These are phyloP conservation scores for Diospyros lotus DNA, from an alignment of 148 eudicot genomes.

Conservation along the genomic window DNA sequence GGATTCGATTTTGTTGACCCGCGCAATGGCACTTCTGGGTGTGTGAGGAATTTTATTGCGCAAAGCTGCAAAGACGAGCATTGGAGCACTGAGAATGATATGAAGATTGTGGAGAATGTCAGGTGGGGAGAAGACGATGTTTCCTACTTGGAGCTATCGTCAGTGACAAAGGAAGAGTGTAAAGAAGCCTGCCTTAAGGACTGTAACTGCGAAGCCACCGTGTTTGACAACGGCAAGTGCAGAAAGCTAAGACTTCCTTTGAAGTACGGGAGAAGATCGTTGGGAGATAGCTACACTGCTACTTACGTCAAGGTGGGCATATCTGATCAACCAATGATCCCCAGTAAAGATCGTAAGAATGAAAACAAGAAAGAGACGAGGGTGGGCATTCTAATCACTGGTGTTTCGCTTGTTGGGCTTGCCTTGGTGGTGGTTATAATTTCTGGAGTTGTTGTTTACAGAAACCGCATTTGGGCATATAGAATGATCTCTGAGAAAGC, in stretches of 20 bases:
- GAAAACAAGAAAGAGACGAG: no score
- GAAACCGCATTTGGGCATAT: no score
- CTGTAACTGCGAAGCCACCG: constrained; percentile 26
- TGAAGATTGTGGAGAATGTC: not conserved
- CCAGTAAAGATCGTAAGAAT: no score
- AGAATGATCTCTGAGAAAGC: no score
- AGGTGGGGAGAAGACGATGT: not conserved
- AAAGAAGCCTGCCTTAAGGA: constrained; percentile 19
- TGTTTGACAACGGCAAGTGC: constrained; percentile 9
- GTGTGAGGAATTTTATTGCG: not conserved
- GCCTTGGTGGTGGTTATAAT: no score
- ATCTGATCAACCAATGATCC: no score
- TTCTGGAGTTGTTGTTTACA: no score
- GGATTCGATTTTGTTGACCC: constrained; percentile 2
- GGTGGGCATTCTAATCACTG: no score
- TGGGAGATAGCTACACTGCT: no score
- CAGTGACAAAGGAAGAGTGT: not conserved
- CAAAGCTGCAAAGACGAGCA: not conserved
- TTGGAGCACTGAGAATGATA: not conserved
- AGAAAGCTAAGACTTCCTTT: constrained; percentile 25
- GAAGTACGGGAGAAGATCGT: constrained; percentile 14
- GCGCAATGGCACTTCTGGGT: not conserved
- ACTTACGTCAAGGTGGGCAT: no score
- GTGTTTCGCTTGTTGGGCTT: no score
- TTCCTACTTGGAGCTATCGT: not conserved